Percentiles rank a stretch among this genome's conserved stretches.
Evolutionary conservation across 352 stramenopile genomes (phyloP).

Genomic region (Phytopythium delawarense): DNA sequence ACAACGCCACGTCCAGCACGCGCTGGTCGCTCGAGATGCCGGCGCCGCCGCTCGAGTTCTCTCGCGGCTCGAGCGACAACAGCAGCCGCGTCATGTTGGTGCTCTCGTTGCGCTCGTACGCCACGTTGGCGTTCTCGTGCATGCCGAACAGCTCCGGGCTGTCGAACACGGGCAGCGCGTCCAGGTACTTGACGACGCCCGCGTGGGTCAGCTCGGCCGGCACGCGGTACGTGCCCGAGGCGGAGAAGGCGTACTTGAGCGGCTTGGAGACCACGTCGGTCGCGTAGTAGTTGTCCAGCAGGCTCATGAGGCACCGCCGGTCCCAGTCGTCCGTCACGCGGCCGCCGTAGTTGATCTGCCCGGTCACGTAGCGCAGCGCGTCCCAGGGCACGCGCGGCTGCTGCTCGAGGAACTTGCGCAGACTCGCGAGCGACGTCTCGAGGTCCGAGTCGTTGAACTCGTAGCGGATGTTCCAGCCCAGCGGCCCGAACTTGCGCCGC

Average conservation of each 20-base stretch:
- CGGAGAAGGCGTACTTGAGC: conserved; percentile 82
- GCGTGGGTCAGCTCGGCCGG: conserved; percentile 39
- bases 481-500: conserved; percentile 90
- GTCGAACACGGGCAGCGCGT: conserved; percentile 79
- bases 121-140: conserved; percentile 95
- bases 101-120: conserved; percentile 91
- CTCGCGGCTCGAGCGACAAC: conserved; percentile 86
- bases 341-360: conserved; percentile 95
- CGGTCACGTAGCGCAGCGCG: conserved; percentile 91
- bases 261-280: conserved; percentile 59
- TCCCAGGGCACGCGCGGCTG: conserved; percentile 91
- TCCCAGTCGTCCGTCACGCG: conserved; percentile 96
- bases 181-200: conserved; percentile 79
- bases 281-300: conserved; percentile 92
- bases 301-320: conserved; percentile 89
- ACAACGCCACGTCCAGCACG: conserved; percentile 69
- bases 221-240: conserved; percentile 87
- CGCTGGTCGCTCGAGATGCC: conserved; percentile 82
- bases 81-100: conserved; percentile 86
- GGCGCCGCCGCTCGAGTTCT: conserved; percentile 35
- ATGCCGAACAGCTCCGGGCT: conserved; percentile 95
- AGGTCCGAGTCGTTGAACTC: conserved; percentile 96
- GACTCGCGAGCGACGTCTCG: conserved; percentile 89
- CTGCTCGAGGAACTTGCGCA: conserved; percentile 91
- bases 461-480: conserved; percentile 96